Conservation (phyloP, 148 eudicot genomes). For the Dianthus caryophyllus region DNA sequence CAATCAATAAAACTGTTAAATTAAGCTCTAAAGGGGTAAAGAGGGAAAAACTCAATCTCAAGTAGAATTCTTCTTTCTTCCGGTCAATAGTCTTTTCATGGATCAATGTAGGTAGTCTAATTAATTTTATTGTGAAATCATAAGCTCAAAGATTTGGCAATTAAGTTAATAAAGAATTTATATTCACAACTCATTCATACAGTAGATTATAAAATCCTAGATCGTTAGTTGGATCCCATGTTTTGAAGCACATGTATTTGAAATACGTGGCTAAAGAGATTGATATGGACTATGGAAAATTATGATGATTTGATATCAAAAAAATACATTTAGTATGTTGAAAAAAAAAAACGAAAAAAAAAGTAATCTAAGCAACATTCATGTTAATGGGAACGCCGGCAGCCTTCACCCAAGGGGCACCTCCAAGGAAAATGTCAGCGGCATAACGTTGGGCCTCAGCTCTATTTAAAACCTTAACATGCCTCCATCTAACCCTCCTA, state of each 20-base stretch:
- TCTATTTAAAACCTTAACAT: slow-evolving; percentile 19
- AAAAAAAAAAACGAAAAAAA: too few relatives aligned
- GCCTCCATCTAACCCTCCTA: slow-evolving; percentile 31
- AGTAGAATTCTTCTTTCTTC: too few relatives aligned
- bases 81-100: too few relatives aligned
- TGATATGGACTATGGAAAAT: neutral
- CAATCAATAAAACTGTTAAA: too few relatives aligned
- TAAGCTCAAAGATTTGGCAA: too few relatives aligned
- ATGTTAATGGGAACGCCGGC: slow-evolving; percentile 16
- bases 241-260: neutral
- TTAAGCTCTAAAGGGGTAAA: too few relatives aligned
- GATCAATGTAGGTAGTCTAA: too few relatives aligned
- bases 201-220: neutral
- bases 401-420: slow-evolving; percentile 26
- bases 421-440: slow-evolving; percentile 21
- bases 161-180: too few relatives aligned
- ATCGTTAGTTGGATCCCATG: too few relatives aligned
- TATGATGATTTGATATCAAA: neutral
- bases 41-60: too few relatives aligned
- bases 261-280: neutral
- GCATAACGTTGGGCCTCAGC: slow-evolving; percentile 25
- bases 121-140: too few relatives aligned
- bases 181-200: too few relatives aligned
- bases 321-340: neutral
- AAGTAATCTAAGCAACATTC: slow-evolving; percentile 10